Conservation (phyloP, 805 yeast genomes). For the Candida chauliodis region DNA sequence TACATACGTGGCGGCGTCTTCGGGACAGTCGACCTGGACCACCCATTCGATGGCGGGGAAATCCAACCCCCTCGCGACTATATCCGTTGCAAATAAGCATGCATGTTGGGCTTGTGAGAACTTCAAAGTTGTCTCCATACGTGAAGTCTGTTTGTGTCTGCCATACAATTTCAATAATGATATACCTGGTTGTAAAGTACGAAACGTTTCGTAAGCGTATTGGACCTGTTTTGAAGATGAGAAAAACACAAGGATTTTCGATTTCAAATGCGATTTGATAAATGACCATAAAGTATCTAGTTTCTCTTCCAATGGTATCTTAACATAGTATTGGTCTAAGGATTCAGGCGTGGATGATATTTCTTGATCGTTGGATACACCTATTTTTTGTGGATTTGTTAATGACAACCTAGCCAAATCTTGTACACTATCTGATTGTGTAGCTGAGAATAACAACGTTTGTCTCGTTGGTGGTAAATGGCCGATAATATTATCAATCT, state of each 20-base stretch:
- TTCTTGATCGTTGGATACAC: conserved; percentile 40
- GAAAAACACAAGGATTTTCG: conserved; percentile 76
- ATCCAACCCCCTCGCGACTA: conserved; percentile 89
- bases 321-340: conserved; percentile 78
- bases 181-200: conserved; percentile 89
- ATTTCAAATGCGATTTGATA: conserved; percentile 74
- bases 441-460: conserved; percentile 82
- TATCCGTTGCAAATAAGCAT: conserved; percentile 85
- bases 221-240: conserved; percentile 91
- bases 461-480: conserved; percentile 80
- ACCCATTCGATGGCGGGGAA: conserved; percentile 95
- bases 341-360: conserved; percentile 76
- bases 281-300: conserved; percentile 84
- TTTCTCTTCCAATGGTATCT: conserved; percentile 72
- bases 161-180: conserved; percentile 84
- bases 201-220: conserved; percentile 79
- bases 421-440: conserved; percentile 77
- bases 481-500: conserved; percentile 74
- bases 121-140: conserved; percentile 76
- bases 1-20: conserved; percentile 82
- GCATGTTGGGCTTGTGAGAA: conserved; percentile 76
- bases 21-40: conserved; percentile 89
- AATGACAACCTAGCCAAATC: conserved; percentile 81
- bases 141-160: conserved; percentile 83
- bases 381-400: conserved; percentile 51